Base-by-base conservation (phyloP, 2,329 filamentous ascomycete species). In the Xylariomycetidae sp. region DNA sequence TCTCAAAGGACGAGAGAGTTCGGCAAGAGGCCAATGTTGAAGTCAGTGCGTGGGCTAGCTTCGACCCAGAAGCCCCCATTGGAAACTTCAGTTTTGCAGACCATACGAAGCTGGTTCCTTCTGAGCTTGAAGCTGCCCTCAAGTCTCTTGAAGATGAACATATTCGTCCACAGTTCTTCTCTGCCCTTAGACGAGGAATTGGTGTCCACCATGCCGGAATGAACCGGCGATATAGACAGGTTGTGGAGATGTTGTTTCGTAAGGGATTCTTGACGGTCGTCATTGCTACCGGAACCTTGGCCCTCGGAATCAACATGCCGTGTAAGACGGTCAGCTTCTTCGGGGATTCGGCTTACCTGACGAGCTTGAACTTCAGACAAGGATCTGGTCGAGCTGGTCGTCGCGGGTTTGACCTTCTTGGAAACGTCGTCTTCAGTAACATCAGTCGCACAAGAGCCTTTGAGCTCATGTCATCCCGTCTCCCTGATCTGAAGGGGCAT, bases 231-330 rank as follows among this genome's bases (percentile, higher is more conserved):
- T 89, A 89, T 51, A 75, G 85, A 23, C 83, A 88, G 54, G 67
- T 70, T 8, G 80, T 86, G 2, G 84, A 88, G 51, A 82, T 85
- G 38, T 61, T 88, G 6, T 88, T 88, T 60, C 73, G 85, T 7
- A 82, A 75, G 53, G 82, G 83, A 1, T 88, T 75, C 50, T 58
- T 89, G 25, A 71, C 74, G 6, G 78, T 83, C 1, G 77, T 89
- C 17, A 70, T 89, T 16, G 84, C 85, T 1, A 89, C 85, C 2
- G 85, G 83, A 1, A 88, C 84, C 0, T 68, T 88, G 15, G 81
- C 82, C 2, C 64, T 89, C 5, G 85, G 85, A 63, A 83, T 90
- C 63, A 90, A 87, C 48, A 86, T 87, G 81, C 85, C 85, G 8
- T 89, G 84, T 55, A 86, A 85, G 55, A 90, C 85, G 1, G 83